Evolutionary conservation across 768 basidiomycete genomes (phyloP).

Genomic region (Calocera cornea): DNA sequence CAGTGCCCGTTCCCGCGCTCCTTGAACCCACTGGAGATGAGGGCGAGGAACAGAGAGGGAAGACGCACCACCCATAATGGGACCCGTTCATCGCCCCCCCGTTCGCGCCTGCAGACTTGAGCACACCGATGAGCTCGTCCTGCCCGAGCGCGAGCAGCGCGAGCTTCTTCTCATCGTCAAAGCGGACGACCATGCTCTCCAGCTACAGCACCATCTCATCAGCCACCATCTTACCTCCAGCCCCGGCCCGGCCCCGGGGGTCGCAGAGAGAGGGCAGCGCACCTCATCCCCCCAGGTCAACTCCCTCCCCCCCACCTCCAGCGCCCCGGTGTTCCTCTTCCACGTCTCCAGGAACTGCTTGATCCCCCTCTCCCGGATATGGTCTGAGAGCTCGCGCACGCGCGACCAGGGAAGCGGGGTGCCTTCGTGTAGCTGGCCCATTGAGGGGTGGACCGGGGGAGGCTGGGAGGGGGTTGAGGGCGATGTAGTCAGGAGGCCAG

Average conservation of each 20-base stretch:
- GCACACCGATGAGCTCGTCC: slow-evolving; percentile 75
- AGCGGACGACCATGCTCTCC: slow-evolving; percentile 88
- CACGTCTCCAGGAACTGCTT: slow-evolving; percentile 89
- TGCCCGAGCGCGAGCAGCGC: slow-evolving; percentile 86
- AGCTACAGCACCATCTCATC: not conserved
- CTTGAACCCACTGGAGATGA: not conserved
- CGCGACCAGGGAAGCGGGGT: slow-evolving; percentile 88
- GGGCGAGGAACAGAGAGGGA: not conserved
- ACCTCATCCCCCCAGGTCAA: slow-evolving; percentile 98
- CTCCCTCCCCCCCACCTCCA: slow-evolving; percentile 80
- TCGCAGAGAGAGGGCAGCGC: not conserved
- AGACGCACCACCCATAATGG: slow-evolving; percentile 2
- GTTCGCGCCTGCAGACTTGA: slow-evolving; percentile 51
- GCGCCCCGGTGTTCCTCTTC: slow-evolving; percentile 80
- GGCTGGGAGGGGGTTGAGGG: no score
- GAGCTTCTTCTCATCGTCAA: slow-evolving; percentile 63
- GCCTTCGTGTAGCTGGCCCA: slow-evolving; percentile 88
- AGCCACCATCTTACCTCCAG: no score
- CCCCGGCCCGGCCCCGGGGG: no score
- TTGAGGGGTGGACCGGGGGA: slow-evolving; percentile 24
- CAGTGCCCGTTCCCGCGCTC: no score
- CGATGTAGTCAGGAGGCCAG: no score
- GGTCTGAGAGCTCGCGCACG: slow-evolving; percentile 70
- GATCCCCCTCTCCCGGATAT: slow-evolving; percentile 84
- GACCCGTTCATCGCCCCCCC: slow-evolving; percentile 44